Evolutionary conservation across 768 basidiomycete species (phyloP).

Genomic region (Agrocybe chaxingu): DNA sequence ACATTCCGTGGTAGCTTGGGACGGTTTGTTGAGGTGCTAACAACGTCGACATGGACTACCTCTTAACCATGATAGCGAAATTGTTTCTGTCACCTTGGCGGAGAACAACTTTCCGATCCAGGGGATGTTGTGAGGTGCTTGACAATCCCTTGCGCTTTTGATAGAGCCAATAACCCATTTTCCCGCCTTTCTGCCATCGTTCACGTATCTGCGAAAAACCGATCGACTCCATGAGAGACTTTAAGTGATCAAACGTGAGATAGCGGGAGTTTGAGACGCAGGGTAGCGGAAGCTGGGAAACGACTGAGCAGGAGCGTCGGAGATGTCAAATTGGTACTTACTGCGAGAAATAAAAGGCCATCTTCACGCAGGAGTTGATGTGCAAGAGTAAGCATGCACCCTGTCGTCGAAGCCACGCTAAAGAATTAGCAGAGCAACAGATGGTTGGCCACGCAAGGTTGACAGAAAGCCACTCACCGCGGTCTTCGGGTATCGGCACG

Average conservation of each 20-base stretch:
- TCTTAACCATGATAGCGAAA: constrained; percentile 52
- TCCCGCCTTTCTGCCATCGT: constrained; percentile 67
- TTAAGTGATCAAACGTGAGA: constrained; percentile 57
- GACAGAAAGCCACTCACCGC: constrained; percentile 50
- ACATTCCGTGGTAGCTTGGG: too few relatives aligned
- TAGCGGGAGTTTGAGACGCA: constrained; percentile 88
- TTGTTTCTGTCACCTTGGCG: constrained; percentile 78
- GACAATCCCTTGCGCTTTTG: constrained; percentile 33
- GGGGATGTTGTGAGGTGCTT: constrained; percentile 17
- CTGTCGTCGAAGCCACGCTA: constrained; percentile 29
- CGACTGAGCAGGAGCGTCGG: constrained; percentile 8
- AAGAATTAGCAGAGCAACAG: neutral
- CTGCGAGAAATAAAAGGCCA: constrained; percentile 70
- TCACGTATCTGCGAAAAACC: constrained; percentile 62
- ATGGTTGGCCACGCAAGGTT: neutral
- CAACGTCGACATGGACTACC: neutral
- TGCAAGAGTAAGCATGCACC: constrained; percentile 67
- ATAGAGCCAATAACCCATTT: constrained; percentile 87
- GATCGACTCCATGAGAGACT: constrained; percentile 51
- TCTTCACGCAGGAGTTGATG: constrained; percentile 49
- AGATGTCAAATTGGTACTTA: constrained; percentile 28
- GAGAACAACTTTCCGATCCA: constrained; percentile 54
- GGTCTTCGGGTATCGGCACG: constrained; percentile 66
- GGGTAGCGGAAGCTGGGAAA: constrained; percentile 70
- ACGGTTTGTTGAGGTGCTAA: neutral